These are phyloP conservation scores for Dothiorella sarmentorum DNA, from an alignment of 2,329 filamentous ascomycete genomes.

Conservation along the genomic window DNA sequence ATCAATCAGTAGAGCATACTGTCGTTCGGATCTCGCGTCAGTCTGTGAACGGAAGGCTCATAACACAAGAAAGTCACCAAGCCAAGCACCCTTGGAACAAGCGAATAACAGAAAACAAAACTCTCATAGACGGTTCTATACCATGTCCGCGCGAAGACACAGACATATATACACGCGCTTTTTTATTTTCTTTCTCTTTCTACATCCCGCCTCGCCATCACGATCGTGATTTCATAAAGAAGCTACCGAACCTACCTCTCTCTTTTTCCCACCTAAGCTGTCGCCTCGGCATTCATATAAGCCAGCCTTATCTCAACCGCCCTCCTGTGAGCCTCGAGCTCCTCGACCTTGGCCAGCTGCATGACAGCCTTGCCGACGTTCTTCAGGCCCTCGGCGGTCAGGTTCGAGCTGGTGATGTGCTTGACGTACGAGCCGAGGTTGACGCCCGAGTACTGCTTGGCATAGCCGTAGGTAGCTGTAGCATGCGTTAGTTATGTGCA, in stretches of 20 bases:
- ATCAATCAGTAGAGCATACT: no score
- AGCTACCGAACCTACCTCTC: no score
- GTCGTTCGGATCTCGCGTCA: no score
- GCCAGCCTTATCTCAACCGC: conserved; percentile 64
- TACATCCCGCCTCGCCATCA: background rate
- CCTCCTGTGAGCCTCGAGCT: conserved; percentile 85
- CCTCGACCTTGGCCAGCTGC: conserved; percentile 90
- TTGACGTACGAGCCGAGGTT: conserved; percentile 96
- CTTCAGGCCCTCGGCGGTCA: conserved; percentile 78
- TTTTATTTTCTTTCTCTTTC: background rate
- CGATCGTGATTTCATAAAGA: no score
- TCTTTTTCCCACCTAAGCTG: background rate
- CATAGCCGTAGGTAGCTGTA: conserved; percentile 91
- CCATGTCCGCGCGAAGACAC: conserved; percentile 5
- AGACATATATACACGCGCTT: conserved; percentile 9
- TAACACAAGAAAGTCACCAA: no score
- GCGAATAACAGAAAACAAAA: no score
- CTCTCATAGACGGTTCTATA: background rate
- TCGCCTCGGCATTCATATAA: conserved; percentile 1
- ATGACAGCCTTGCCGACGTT: conserved; percentile 90
- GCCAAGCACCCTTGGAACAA: no score
- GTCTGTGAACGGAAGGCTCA: no score
- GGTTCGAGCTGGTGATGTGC: conserved; percentile 91
- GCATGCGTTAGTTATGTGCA: background rate
- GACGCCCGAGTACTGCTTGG: conserved; percentile 97